A percentile compares a stretch with the other conserved stretches of the same genome.
phyloP scores from a whole-genome alignment of 2,329 filamentous ascomycete genomes.

The Hirsutella rhossiliensis region DNA sequence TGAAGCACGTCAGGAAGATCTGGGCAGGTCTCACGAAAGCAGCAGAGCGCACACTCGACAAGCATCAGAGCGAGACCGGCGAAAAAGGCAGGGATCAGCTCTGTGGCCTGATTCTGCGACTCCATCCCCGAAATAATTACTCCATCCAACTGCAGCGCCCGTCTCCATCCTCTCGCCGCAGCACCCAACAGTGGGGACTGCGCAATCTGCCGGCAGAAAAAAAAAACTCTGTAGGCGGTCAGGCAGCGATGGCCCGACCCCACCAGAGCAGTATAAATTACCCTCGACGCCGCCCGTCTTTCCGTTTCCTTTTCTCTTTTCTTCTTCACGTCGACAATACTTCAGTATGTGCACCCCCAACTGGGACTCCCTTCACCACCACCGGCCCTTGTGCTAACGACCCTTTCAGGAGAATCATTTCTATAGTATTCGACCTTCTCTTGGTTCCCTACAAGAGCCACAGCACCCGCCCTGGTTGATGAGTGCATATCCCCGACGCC shows the following conservation, averaged over 20 bases:
- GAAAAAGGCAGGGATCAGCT: too few relatives aligned
- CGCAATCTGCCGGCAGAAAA: conserved; percentile 6
- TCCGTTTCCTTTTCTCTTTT: conserved; percentile 30
- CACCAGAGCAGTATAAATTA: conserved; percentile 26
- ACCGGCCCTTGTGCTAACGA: neutral
- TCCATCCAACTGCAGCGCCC: too few relatives aligned
- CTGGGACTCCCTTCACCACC: conserved; percentile 7
- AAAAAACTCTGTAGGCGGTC: conserved; percentile 9
- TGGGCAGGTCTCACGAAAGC: too few relatives aligned
- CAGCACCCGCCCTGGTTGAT: conserved; percentile 94
- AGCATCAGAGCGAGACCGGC: too few relatives aligned
- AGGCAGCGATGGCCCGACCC: conserved; percentile 1
- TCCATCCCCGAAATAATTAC: too few relatives aligned
- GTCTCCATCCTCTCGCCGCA: too few relatives aligned
- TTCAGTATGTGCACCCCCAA: conserved; percentile 35
- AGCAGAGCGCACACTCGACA: too few relatives aligned
- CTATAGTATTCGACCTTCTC: conserved; percentile 92
- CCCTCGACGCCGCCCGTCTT: conserved; percentile 14
- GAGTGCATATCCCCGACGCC: conserved; percentile 74
- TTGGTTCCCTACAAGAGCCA: conserved; percentile 88
- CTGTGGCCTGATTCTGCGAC: too few relatives aligned
- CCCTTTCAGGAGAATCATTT: conserved; percentile 69
- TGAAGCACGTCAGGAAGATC: too few relatives aligned
- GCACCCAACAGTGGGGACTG: too few relatives aligned
- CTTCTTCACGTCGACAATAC: conserved; percentile 52